These are phyloP conservation scores for Candida taoyuanica DNA, from an alignment of 805 yeast genomes.

Conservation along the genomic window DNA sequence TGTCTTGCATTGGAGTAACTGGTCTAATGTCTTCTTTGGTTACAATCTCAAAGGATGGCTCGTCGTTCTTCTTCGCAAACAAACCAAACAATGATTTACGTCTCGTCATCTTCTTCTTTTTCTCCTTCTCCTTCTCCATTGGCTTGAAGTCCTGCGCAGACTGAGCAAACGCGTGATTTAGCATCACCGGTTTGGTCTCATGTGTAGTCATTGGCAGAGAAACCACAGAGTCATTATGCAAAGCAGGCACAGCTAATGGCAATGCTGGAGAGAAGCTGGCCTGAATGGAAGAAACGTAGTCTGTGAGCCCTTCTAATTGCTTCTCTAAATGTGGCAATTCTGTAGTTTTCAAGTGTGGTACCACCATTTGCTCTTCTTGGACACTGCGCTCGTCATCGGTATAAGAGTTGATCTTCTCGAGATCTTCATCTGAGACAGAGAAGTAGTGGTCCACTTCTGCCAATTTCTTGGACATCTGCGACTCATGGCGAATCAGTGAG, in stretches of 20 bases:
- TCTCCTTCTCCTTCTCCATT: slow-evolving; percentile 1
- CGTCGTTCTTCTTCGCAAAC: slow-evolving; percentile 17
- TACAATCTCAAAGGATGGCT: slow-evolving; percentile 25
- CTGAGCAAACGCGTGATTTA: slow-evolving; percentile 11
- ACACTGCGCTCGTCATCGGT: slow-evolving; percentile 2
- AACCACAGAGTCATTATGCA: slow-evolving; percentile 10
- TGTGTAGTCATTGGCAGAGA: slow-evolving; percentile 17
- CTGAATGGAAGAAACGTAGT: slow-evolving; percentile 3
- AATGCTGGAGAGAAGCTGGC: slow-evolving; percentile 9
- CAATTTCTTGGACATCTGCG: slow-evolving; percentile 12
- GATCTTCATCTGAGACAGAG: slow-evolving; percentile 8
- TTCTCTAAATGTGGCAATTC: slow-evolving; percentile 11
- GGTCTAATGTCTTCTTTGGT: slow-evolving; percentile 12
- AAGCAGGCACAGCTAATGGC: slow-evolving; percentile 3
- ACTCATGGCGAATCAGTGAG: slow-evolving; percentile 14
- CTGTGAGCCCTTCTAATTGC: slow-evolving; percentile 3
- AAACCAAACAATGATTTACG: slow-evolving; percentile 25
- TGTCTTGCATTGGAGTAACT: not conserved
- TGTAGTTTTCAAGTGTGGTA: slow-evolving; percentile 6
- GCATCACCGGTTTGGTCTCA: slow-evolving; percentile 5
- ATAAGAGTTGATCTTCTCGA: slow-evolving; percentile 10
- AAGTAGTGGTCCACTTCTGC: slow-evolving; percentile 11
- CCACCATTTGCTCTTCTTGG: not conserved
- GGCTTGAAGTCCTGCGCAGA: slow-evolving; percentile 6
- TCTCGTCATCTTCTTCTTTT: slow-evolving; percentile 15